Conservation (phyloP, 1,284 basidiomycete genomes). For the Acaromyces ingoldii region DNA sequence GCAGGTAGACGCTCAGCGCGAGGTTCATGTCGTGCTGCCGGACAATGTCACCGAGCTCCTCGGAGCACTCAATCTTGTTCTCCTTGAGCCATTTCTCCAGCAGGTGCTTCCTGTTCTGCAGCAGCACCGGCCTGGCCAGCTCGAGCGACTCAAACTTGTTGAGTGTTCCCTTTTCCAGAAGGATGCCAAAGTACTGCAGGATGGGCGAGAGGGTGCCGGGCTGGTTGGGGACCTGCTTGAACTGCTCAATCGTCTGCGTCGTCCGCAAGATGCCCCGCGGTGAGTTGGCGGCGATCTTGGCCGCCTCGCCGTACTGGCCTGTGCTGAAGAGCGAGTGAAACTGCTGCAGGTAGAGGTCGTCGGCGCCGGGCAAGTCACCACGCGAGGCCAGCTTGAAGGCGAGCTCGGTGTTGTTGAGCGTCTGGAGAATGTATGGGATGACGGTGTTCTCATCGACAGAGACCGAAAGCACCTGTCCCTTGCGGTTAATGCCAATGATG, state of each 20-base stretch:
- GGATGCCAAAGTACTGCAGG: slow-evolving; percentile 95
- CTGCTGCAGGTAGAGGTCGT: slow-evolving; percentile 93
- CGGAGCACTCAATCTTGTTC: slow-evolving; percentile 98
- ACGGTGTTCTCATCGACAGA: slow-evolving; percentile 94
- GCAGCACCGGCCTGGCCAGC: slow-evolving; percentile 88
- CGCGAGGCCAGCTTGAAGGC: slow-evolving; percentile 97
- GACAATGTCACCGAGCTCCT: slow-evolving; percentile 97
- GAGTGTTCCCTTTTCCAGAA: slow-evolving; percentile 94
- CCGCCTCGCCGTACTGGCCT: slow-evolving; percentile 91
- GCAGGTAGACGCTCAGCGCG: slow-evolving; percentile 95
- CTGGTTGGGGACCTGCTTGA: slow-evolving; percentile 88
- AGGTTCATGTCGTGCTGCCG: slow-evolving; percentile 94
- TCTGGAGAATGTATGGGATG: slow-evolving; percentile 88
- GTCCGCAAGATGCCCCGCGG: slow-evolving; percentile 94
- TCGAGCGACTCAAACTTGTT: slow-evolving; percentile 96
- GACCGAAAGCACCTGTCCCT: slow-evolving; percentile 95
- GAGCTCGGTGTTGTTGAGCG: slow-evolving; percentile 93
- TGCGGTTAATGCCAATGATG: slow-evolving; percentile 99
- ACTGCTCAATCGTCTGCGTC: slow-evolving; percentile 90
- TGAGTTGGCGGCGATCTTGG: slow-evolving; percentile 96
- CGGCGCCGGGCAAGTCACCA: slow-evolving; percentile 94
- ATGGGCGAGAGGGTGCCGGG: slow-evolving; percentile 92
- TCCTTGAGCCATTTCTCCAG: slow-evolving; percentile 99
- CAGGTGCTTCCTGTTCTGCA: slow-evolving; percentile 93
- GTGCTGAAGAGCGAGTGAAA: slow-evolving; percentile 88